These are phyloP conservation scores for Malassezia brasiliensis DNA, from an alignment of 1,284 basidiomycete species.

Conservation along the genomic window DNA sequence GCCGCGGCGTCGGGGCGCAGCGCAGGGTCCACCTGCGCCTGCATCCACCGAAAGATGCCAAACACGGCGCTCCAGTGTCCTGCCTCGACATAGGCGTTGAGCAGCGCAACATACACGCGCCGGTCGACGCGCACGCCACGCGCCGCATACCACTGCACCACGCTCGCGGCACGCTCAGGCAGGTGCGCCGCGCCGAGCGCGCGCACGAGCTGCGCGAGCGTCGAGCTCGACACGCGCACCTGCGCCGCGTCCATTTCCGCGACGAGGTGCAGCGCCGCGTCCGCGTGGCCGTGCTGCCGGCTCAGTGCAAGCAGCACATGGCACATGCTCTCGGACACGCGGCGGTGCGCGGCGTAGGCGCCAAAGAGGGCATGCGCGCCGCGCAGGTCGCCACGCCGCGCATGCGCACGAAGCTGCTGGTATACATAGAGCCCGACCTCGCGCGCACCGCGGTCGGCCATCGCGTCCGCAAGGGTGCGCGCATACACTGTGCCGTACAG, in stretches of 20 bases:
- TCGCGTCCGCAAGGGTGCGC: not conserved
- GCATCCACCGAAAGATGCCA: constrained; percentile 62
- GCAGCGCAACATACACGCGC: constrained; percentile 54
- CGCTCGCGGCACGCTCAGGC: constrained; percentile 9
- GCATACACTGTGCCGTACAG: not conserved
- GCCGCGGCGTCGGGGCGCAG: constrained; percentile 27
- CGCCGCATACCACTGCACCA: constrained; percentile 4
- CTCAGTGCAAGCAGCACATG: constrained; percentile 6
- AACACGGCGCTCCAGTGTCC: constrained; percentile 70
- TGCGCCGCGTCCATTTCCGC: constrained; percentile 6
- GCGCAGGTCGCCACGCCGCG: constrained; percentile 1
- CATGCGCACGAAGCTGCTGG: constrained; percentile 6
- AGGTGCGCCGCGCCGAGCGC: constrained; percentile 11
- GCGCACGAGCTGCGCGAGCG: constrained; percentile 5
- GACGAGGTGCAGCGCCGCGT: constrained; percentile 5
- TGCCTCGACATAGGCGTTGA: constrained; percentile 74
- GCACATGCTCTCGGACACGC: constrained; percentile 10
- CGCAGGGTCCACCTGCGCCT: constrained; percentile 14
- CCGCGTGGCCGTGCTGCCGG: not conserved
- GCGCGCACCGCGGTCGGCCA: not conserved
- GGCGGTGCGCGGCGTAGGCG: not conserved
- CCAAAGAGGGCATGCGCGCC: constrained; percentile 7
- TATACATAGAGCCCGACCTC: not conserved
- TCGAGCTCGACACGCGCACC: constrained; percentile 1
- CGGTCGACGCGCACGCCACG: constrained; percentile 2